Percentiles rank a stretch among this genome's conserved stretches.
Conservation (phyloP, 768 basidiomycete species). For the Xerocomellus chrysenteron region DNA sequence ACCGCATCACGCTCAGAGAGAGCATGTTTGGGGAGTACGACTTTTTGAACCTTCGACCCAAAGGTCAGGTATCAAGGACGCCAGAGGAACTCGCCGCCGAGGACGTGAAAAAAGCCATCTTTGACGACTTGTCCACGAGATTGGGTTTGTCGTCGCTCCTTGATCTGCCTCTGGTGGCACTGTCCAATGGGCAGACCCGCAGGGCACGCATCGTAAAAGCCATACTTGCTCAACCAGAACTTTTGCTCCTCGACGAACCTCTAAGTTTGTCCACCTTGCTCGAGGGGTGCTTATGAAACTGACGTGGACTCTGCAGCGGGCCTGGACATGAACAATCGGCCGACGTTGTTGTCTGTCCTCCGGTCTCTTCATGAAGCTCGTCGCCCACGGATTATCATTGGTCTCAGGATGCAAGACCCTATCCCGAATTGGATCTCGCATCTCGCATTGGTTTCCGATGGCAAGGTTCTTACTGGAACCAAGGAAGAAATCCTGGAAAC, state of each 20-base stretch:
- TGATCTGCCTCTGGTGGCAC: conserved; percentile 79
- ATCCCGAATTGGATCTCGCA: conserved; percentile 75
- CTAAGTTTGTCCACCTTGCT: conserved; percentile 52
- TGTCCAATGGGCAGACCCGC: conserved; percentile 92
- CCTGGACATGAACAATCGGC: conserved; percentile 63
- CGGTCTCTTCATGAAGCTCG: conserved; percentile 47
- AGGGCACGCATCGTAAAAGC: conserved; percentile 81
- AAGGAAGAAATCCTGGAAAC: conserved; percentile 45
- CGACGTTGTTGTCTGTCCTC: conserved; percentile 54
- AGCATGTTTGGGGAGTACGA: conserved; percentile 59
- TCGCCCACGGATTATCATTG: conserved; percentile 61
- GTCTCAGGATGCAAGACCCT: conserved; percentile 66
- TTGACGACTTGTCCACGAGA: conserved; percentile 52
- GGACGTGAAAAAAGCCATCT: conserved; percentile 32
- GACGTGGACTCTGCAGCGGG: conserved; percentile 55
- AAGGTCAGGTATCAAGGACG: conserved; percentile 19
- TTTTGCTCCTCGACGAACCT: conserved; percentile 90
- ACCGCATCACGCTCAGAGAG: conserved; percentile 71
- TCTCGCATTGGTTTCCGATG: conserved; percentile 52
- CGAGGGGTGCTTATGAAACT: not conserved
- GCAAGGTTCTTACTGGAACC: conserved; percentile 49
- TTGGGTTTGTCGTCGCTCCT: conserved; percentile 64
- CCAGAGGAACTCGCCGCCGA: conserved; percentile 26
- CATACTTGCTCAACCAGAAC: conserved; percentile 63
- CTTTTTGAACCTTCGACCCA: conserved; percentile 32